Base-by-base conservation (phyloP, 768 basidiomycete genomes). In the Tulasnella sp. region DNA sequence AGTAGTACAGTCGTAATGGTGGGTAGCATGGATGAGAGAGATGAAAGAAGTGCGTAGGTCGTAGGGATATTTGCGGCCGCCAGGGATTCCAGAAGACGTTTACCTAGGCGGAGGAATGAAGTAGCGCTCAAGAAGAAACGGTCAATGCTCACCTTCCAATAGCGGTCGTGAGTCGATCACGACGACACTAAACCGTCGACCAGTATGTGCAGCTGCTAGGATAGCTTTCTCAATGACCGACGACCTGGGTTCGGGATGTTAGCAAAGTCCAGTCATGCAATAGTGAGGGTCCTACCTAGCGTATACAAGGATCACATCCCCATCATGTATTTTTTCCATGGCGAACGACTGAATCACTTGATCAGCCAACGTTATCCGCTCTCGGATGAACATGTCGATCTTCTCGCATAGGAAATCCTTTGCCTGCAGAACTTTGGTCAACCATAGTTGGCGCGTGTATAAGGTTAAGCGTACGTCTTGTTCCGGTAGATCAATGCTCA, bases 151-250 rank as follows among this genome's bases (percentile, higher is more conserved):
- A 72, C 92, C 94, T 77, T 99, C 96, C 12, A 90, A 74, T 63
- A 98, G 77, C 2, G 96, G 96, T 53, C 87, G 77, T n/a, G 93
- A 93, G 67, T 99, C 96, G 9, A 97, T 83, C 7, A 96, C 81
- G 40, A 97, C 81, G 15, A 96, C 93, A 0, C 86, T 87, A 67
- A 99, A 96, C 39, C 71, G 73, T 61, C 83, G 87, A 6, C 84
- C 84, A 15, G 77, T 77, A 49, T 75, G 71, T 65, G 86, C 81
- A 8, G 93, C 89, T 50, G 78, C 75, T 5, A 97, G 70, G 2
- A 99, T 66, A 5, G 90, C 83, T 64, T 89, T 86, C 68, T 98
- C 90, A 3, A 98, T 91, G 0, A 97, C 81, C 0, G 93, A 97
- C 14, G 93, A 97, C 69, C 93, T 94, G 57, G 4, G 23, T 25